phyloP scores from a whole-genome alignment of 148 eudicot genomes.

The Nepenthes gracilis region DNA sequence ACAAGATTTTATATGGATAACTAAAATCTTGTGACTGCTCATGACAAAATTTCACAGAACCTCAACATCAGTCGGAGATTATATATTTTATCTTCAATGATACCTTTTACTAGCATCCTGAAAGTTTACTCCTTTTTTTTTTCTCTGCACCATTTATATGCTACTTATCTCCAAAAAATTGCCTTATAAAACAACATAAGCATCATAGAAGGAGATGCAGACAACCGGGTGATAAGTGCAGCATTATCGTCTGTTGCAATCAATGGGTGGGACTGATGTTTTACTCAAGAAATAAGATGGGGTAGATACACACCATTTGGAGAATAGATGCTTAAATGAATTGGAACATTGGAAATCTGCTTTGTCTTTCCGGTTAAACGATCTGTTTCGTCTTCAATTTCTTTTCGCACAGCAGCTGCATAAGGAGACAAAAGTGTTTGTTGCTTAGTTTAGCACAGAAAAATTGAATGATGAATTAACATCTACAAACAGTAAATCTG shows the following conservation, averaged over 20 bases:
- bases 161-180: too few species aligned
- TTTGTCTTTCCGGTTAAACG: slow-evolving; percentile 88
- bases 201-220: too few species aligned
- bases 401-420: slow-evolving; percentile 92
- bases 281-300: not conserved
- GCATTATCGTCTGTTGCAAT: not conserved
- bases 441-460: not conserved
- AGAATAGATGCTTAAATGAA: slow-evolving; percentile 94
- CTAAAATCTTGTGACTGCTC: too few species aligned
- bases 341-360: slow-evolving; percentile 88
- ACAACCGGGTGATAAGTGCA: too few species aligned
- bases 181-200: too few species aligned
- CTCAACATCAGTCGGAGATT: too few species aligned
- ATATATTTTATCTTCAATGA: too few species aligned
- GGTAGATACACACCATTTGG: slow-evolving; percentile 57
- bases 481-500: not conserved
- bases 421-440: slow-evolving; percentile 4
- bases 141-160: too few species aligned
- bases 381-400: slow-evolving; percentile 94
- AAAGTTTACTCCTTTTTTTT: too few species aligned
- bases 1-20: too few species aligned
- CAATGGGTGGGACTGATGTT: not conserved
- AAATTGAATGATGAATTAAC: not conserved
- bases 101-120: too few species aligned
- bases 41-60: too few species aligned